Conservation (phyloP, 2,329 filamentous ascomycete species). For the Corynespora cassiicola region DNA sequence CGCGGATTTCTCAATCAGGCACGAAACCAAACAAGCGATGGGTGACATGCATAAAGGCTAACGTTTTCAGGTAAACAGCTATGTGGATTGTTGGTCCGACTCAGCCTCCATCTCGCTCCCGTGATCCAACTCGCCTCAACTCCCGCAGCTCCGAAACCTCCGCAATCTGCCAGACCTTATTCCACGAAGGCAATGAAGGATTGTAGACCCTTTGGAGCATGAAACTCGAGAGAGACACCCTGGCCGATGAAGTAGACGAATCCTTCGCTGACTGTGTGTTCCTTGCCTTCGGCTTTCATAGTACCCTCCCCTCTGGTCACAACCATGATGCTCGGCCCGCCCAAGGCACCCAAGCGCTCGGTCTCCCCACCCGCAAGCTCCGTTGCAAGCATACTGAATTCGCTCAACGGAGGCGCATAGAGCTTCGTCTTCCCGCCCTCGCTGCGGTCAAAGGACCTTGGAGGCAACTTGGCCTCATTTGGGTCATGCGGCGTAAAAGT, state of each 20-base stretch:
- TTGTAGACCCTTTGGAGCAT: constrained; percentile 52
- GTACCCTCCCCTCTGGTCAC: constrained; percentile 65
- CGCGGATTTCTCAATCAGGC: too few relatives aligned
- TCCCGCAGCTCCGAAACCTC: too few relatives aligned
- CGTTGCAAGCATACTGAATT: constrained; percentile 73
- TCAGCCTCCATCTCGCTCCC: too few relatives aligned
- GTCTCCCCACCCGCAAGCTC: constrained; percentile 63
- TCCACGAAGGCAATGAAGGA: constrained; percentile 58
- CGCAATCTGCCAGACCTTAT: constrained; percentile 23
- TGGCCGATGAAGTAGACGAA: constrained; percentile 72
- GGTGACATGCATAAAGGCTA: too few relatives aligned
- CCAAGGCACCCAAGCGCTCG: constrained; percentile 62
- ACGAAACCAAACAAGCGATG: too few relatives aligned
- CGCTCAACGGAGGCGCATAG: constrained; percentile 72
- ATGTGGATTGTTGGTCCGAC: too few relatives aligned
- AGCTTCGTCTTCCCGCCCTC: constrained; percentile 66
- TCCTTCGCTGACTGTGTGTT: constrained; percentile 64
- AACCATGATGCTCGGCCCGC: constrained; percentile 69
- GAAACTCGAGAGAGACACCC: constrained; percentile 57
- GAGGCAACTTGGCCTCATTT: constrained; percentile 63
- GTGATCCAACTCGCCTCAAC: too few relatives aligned
- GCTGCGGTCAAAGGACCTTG: constrained; percentile 58
- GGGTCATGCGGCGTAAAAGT: constrained; percentile 68
- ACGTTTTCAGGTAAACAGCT: too few relatives aligned
- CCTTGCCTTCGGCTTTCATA: constrained; percentile 61